These are phyloP conservation scores for Ogataea nitratoaversa DNA, from an alignment of 805 yeast species.

Conservation along the genomic window DNA sequence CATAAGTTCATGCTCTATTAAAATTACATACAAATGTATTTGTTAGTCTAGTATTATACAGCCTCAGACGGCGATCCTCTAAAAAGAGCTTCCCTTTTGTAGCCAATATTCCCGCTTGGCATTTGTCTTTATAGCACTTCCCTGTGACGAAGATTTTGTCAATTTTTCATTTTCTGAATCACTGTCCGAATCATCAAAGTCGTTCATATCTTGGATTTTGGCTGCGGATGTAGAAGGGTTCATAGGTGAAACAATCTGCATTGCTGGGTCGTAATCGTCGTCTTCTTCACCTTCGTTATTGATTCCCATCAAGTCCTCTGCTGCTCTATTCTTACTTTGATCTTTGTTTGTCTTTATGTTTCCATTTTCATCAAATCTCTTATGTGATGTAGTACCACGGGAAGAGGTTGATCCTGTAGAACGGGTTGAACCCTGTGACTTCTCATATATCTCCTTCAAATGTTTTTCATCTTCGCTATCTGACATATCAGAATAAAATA, in stretches of 20 bases:
- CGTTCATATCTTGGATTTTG: background rate
- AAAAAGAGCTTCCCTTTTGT: slow-evolving; percentile 29
- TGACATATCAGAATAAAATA: slow-evolving; percentile 27
- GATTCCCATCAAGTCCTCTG: slow-evolving; percentile 19
- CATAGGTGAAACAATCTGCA: no score
- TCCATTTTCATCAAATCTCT: background rate
- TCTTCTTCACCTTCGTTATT: slow-evolving; percentile 16
- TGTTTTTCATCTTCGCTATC: slow-evolving; percentile 23
- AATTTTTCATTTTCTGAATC: slow-evolving; percentile 5
- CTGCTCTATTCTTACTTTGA: no score
- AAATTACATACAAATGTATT: no score
- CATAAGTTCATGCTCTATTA: no score
- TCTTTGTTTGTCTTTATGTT: no score
- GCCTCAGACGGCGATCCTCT: no score
- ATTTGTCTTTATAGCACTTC: slow-evolving; percentile 7
- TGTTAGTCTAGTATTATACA: no score
- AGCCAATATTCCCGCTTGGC: slow-evolving; percentile 35
- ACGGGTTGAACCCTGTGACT: slow-evolving; percentile 16
- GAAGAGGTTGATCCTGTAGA: background rate
- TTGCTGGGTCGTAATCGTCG: no score
- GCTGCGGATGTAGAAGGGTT: no score
- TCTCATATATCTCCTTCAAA: slow-evolving; percentile 12
- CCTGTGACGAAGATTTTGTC: slow-evolving; percentile 4
- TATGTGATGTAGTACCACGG: background rate
- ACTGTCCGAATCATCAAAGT: slow-evolving; percentile 8